Conservation (phyloP, 2,329 filamentous ascomycete genomes). For the Epichloe scottii region DNA sequence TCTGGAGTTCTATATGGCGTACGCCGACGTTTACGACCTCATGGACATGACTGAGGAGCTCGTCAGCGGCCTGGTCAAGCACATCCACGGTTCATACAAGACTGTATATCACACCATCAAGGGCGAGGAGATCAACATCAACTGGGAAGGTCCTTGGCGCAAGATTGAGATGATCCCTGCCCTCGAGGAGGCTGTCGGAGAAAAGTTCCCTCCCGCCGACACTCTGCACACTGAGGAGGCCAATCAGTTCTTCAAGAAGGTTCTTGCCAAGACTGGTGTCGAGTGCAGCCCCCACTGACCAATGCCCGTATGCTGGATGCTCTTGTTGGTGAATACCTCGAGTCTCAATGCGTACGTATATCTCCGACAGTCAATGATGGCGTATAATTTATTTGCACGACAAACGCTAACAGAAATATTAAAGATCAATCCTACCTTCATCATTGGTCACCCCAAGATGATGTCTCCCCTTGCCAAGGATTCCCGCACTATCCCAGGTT, state of each 20-base stretch:
- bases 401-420: neutral
- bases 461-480: conserved; percentile 95
- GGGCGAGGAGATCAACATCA: conserved; percentile 79
- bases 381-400: neutral
- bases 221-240: conserved; percentile 84
- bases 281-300: conserved; percentile 85
- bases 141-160: conserved; percentile 94
- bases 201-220: conserved; percentile 85
- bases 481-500: conserved; percentile 65
- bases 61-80: conserved; percentile 78
- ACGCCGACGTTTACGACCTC: conserved; percentile 80
- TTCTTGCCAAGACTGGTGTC: conserved; percentile 82
- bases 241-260: conserved; percentile 69
- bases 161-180: conserved; percentile 82
- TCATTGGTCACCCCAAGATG: conserved; percentile 49
- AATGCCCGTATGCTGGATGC: conserved; percentile 96
- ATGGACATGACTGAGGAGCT: conserved; percentile 78
- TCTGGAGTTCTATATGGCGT: conserved; percentile 94
- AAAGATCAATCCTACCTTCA: conserved; percentile 59
- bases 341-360: conserved; percentile 59
- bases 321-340: conserved; percentile 86
- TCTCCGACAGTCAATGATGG: neutral
- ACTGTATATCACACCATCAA: conserved; percentile 78
- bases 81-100: conserved; percentile 71
- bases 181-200: conserved; percentile 76